These are phyloP conservation scores for Penicillium sp. DNA, from an alignment of 2,329 filamentous ascomycete genomes.

Conservation along the genomic window DNA sequence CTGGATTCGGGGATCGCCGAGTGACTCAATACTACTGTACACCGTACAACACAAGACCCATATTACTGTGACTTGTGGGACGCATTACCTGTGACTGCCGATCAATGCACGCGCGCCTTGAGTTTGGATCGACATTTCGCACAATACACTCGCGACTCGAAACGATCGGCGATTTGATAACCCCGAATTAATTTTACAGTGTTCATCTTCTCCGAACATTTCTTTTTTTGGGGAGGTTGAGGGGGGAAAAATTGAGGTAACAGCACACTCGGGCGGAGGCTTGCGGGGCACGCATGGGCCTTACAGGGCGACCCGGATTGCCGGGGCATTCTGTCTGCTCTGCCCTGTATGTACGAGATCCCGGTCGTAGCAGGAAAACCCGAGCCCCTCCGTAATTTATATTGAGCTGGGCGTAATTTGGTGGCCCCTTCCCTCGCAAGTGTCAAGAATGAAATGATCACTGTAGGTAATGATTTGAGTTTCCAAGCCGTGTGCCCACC, in stretches of 20 bases:
- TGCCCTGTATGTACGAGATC: constrained; percentile 8
- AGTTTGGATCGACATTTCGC: constrained; percentile 5
- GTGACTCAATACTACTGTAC: neutral
- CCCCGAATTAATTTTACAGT: neutral
- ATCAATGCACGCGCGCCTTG: neutral
- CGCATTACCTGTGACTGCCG: neutral
- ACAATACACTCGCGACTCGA: neutral
- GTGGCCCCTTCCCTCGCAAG: neutral
- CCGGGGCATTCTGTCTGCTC: constrained; percentile 10
- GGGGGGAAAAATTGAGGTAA: neutral
- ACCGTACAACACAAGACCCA: neutral
- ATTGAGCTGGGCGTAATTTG: neutral
- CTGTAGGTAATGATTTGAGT: neutral
- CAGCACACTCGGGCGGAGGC: neutral
- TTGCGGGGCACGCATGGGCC: neutral
- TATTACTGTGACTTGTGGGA: neutral
- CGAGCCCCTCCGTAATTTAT: constrained; percentile 1
- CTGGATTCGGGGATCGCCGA: constrained; percentile 15
- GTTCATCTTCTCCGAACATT: too few species aligned
- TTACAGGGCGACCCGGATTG: constrained; percentile 1
- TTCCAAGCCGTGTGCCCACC: neutral
- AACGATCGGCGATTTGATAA: neutral
- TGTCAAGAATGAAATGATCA: neutral
- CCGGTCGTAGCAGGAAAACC: neutral
- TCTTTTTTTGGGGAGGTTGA: too few species aligned